These are phyloP conservation scores for Pseudocercospora cruenta DNA, from an alignment of 2,329 filamentous ascomycete genomes.

Conservation along the genomic window DNA sequence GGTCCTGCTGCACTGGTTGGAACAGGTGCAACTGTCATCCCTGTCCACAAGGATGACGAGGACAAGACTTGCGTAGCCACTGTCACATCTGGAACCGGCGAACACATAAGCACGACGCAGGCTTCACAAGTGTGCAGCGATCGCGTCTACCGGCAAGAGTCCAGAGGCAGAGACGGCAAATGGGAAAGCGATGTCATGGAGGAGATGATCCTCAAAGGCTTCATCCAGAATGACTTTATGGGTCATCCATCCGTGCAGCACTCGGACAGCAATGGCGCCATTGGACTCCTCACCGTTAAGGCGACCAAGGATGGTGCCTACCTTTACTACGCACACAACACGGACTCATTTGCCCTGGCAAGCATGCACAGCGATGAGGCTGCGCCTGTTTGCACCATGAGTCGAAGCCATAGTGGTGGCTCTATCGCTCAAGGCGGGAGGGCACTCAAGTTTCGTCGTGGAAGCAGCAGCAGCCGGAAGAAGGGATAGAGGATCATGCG, in stretches of 20 bases:
- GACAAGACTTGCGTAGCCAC: slow-evolving; percentile 73
- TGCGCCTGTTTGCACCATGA: slow-evolving; percentile 83
- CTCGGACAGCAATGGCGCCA: slow-evolving; percentile 81
- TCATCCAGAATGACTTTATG: slow-evolving; percentile 91
- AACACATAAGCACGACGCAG: slow-evolving; percentile 96
- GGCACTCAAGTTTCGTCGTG: slow-evolving; percentile 22
- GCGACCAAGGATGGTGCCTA: slow-evolving; percentile 75
- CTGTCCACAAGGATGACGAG: slow-evolving; percentile 69
- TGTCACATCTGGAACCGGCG: slow-evolving; percentile 91
- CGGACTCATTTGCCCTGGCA: slow-evolving; percentile 80
- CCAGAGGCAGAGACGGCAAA: slow-evolving; percentile 62
- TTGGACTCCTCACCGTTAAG: slow-evolving; percentile 89
- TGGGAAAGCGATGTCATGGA: slow-evolving; percentile 52
- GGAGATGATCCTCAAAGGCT: slow-evolving; percentile 72
- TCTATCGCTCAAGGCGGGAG: slow-evolving; percentile 41
- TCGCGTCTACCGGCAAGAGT: slow-evolving; percentile 71
- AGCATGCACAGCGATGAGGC: slow-evolving; percentile 82
- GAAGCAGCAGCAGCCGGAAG: slow-evolving; percentile 11
- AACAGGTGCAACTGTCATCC: slow-evolving; percentile 87
- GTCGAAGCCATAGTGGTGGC: slow-evolving; percentile 64
- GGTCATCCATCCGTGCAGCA: slow-evolving; percentile 80
- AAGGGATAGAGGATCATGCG: slow-evolving; percentile 9
- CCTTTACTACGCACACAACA: slow-evolving; percentile 95
- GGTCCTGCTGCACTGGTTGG: slow-evolving; percentile 93
- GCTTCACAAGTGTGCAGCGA: slow-evolving; percentile 86